Evolutionary conservation across 208 protist genomes (phyloP), one percentile per base, ranked within the genome.

Genomic region (Wallacemonas collosoma): DNA sequence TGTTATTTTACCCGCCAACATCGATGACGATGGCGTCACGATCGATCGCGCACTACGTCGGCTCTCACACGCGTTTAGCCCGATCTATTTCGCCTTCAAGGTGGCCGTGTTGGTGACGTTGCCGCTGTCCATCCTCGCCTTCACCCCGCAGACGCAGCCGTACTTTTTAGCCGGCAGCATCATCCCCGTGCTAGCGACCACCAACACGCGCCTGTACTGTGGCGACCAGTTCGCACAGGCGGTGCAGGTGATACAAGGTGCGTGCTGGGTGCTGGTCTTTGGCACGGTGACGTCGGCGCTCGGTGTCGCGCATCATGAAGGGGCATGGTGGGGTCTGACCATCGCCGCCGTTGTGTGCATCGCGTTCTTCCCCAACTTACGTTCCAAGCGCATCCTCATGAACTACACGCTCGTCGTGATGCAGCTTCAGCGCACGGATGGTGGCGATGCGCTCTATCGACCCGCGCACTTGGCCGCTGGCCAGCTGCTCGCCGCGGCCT

Each of bases 381-480:
- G 64, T 3, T 74, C 72, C 26, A 70, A 57, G 53, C 66, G 72
- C 15, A 41, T 61, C 14, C 12, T 72, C 4, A 74, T 82, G 39
- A 51, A 76, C 55, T 71, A 76, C 45, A 82, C 72, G 26, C 43
- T 71, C 1, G n/a, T 82, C 14, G 50, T 82, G 3, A 78, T 82
- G 73, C 72, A 75, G 41, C 39, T 82, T 36, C 47, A 78, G 47
- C 72, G 68, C 1, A 44, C 62, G 1, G 57, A 62, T 3, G 44
- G 36, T 5, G 38, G 38, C 2, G 70, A 70, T 15, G 65, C 50
- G 7, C 8, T 63, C 11, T 3, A 67, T 26, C 35, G 71, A 1
- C 38, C 77, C 55, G 14, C 75, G 1, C 26, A 61, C 44, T 45
- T 82, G 35, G 61, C 48, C 0, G 69, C 72, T 26, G 71, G 76